These are phyloP conservation scores for Psilocybe azurescens DNA, from an alignment of 768 basidiomycete species.

Conservation along the genomic window DNA sequence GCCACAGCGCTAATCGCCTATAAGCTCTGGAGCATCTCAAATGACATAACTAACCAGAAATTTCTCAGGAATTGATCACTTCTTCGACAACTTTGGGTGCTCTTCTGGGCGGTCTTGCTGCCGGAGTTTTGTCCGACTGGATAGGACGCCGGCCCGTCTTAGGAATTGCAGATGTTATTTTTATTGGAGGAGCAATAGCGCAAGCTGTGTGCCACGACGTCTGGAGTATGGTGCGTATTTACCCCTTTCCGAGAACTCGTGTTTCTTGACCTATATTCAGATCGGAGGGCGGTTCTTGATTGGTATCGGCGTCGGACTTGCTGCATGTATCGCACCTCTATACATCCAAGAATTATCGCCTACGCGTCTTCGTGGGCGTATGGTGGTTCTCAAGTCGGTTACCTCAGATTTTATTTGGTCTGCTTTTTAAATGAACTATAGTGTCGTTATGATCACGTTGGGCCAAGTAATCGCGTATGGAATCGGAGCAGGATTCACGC, in stretches of 20 bases:
- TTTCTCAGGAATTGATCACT: slow-evolving; percentile 74
- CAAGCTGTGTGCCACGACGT: slow-evolving; percentile 76
- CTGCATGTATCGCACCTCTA: slow-evolving; percentile 78
- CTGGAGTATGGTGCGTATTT: slow-evolving; percentile 62
- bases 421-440: slow-evolving; percentile 12
- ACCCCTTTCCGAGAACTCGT: background rate
- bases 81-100: slow-evolving; percentile 82
- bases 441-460: slow-evolving; percentile 79
- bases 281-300: slow-evolving; percentile 78
- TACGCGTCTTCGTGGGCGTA: slow-evolving; percentile 71
- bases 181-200: slow-evolving; percentile 74
- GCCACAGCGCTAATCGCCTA: background rate
- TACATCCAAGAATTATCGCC: slow-evolving; percentile 88
- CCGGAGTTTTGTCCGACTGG: slow-evolving; percentile 74
- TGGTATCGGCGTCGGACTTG: slow-evolving; percentile 75
- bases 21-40: background rate
- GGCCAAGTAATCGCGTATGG: slow-evolving; percentile 84
- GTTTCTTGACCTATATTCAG: slow-evolving; percentile 32
- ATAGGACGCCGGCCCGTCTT: slow-evolving; percentile 71
- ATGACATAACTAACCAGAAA: background rate
- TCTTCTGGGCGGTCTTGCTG: slow-evolving; percentile 72
- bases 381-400: slow-evolving; percentile 74
- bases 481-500: slow-evolving; percentile 69
- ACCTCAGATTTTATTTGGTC: background rate
- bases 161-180: slow-evolving; percentile 70